A percentile compares a stretch with the other conserved stretches of the same genome.
Conservation (phyloP, 129 eudicot species). For the Flaveria bidentis region DNA sequence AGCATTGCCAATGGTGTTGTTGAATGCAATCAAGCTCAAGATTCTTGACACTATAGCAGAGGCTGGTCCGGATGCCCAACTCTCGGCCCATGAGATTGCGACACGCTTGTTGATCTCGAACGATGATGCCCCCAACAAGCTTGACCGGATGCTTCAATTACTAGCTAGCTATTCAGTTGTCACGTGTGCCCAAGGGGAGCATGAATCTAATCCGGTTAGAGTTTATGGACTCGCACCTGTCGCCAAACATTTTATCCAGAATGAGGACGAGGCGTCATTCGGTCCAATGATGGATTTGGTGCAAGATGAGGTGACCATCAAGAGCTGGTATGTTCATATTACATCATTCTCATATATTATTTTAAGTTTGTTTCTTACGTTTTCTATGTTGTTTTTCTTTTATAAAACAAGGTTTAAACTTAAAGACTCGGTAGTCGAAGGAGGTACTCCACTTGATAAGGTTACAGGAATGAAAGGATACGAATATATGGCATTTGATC, state of each 20-base stretch:
- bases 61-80: neutral
- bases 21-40: neutral
- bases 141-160: slow-evolving; percentile 8
- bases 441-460: neutral
- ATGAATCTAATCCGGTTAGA: neutral
- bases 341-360: neutral
- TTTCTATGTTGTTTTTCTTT: neutral
- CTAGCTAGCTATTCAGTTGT: slow-evolving; percentile 4
- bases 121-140: slow-evolving; percentile 9
- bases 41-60: neutral
- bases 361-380: neutral
- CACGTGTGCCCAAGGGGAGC: neutral
- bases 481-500: neutral
- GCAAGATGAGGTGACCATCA: neutral
- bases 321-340: neutral
- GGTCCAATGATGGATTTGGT: slow-evolving; percentile 8
- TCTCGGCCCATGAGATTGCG: slow-evolving; percentile 15
- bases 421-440: slow-evolving; percentile 5
- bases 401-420: slow-evolving; percentile 8
- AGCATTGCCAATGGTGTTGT: slow-evolving; percentile 13
- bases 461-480: neutral
- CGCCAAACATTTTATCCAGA: slow-evolving; percentile 3
- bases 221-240: slow-evolving; percentile 8
- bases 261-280: slow-evolving; percentile 3
- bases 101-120: neutral